These are phyloP conservation scores for Penicillium canescens DNA, from an alignment of 495 filamentous ascomycete species.

Conservation along the genomic window DNA sequence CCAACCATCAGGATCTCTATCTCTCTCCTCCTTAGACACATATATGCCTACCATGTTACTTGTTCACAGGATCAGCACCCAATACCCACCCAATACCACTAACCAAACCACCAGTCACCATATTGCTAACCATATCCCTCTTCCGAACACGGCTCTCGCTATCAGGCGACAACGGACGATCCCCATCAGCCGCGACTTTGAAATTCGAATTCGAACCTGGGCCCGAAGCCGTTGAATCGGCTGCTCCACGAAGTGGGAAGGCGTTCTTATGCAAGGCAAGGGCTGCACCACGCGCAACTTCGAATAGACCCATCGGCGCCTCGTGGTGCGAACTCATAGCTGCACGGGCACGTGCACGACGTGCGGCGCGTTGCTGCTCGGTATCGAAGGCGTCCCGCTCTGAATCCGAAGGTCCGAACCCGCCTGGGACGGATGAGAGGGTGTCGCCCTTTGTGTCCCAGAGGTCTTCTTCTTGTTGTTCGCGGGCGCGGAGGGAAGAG, in stretches of 20 bases:
- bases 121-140: constrained; percentile 76
- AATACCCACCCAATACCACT: constrained; percentile 87
- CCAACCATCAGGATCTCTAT: background rate
- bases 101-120: constrained; percentile 70
- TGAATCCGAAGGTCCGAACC: constrained; percentile 53
- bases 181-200: constrained; percentile 24
- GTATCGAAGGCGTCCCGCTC: constrained; percentile 49
- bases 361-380: constrained; percentile 34
- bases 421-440: constrained; percentile 61
- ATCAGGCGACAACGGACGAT: constrained; percentile 20
- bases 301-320: constrained; percentile 92
- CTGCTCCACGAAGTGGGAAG: constrained; percentile 49
- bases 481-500: constrained; percentile 62
- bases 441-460: constrained; percentile 69
- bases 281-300: constrained; percentile 81
- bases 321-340: constrained; percentile 55
- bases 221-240: background rate
- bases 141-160: constrained; percentile 61
- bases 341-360: constrained; percentile 39
- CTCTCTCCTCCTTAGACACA: background rate
- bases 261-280: constrained; percentile 68
- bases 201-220: constrained; percentile 16
- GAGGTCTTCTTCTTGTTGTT: constrained; percentile 70
- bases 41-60: constrained; percentile 10
- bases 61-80: constrained; percentile 62